Conservation (phyloP, 1,284 basidiomycete species). For the Agaricales sp. region DNA sequence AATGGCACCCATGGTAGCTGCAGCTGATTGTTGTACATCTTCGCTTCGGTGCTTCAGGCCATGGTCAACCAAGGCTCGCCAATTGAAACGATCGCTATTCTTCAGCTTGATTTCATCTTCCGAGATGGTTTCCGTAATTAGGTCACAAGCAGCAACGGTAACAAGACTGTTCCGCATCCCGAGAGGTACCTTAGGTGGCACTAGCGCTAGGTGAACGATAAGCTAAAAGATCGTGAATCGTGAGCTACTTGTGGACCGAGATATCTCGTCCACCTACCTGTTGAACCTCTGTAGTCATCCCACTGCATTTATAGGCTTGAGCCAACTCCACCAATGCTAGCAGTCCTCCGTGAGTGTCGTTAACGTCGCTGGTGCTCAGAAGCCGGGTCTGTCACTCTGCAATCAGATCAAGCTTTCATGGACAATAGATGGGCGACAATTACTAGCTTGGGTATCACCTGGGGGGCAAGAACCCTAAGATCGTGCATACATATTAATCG, state of each 20-base stretch:
- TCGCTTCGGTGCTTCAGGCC: conserved; percentile 61
- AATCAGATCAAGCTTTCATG: conserved; percentile 4
- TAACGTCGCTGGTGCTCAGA: conserved; percentile 55
- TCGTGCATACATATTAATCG: conserved; percentile 58
- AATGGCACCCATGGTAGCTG: conserved; percentile 50
- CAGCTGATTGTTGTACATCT: conserved; percentile 67
- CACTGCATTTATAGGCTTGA: conserved; percentile 33
- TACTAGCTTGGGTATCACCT: too few relatives aligned
- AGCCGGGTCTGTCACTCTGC: conserved; percentile 35
- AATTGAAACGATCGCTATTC: conserved; percentile 36
- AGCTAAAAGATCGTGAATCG: conserved; percentile 15
- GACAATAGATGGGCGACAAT: conserved; percentile 4
- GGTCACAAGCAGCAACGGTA: conserved; percentile 61
- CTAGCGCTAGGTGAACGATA: conserved; percentile 41
- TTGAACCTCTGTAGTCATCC: conserved; percentile 17
- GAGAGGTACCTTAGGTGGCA: conserved; percentile 51
- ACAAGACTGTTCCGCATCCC: conserved; percentile 68
- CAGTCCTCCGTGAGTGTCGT: conserved; percentile 78
- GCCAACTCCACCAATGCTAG: conserved; percentile 68
- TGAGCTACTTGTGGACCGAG: conserved; percentile 8
- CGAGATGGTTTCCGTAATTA: conserved; percentile 63
- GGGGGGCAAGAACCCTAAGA: conserved; percentile 39
- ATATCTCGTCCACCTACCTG: conserved; percentile 21
- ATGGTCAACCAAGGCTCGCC: conserved; percentile 62
- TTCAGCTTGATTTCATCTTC: conserved; percentile 35